Percentiles rank a stretch among this genome's conserved stretches.
Conservation (phyloP, 495 filamentous ascomycete species). For the Neurospora tetrasperma region DNA sequence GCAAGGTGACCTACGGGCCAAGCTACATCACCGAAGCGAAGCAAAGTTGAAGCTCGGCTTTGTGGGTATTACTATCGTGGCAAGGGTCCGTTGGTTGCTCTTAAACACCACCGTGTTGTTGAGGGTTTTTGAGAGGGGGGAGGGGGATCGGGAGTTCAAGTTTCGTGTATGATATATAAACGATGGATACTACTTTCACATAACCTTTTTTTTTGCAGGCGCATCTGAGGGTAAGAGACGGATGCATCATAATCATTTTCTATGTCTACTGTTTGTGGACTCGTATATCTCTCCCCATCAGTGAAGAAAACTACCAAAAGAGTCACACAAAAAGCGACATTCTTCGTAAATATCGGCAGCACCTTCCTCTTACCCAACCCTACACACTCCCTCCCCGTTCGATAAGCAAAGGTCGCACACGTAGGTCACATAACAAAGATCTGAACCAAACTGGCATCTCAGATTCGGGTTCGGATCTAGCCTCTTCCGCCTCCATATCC, state of each 20-base stretch:
- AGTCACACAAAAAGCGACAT: neutral
- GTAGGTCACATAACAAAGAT: too few species aligned
- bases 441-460: too few species aligned
- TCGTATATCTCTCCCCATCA: too few species aligned
- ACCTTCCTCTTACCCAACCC: neutral
- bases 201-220: neutral
- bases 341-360: neutral
- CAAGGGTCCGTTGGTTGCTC: neutral
- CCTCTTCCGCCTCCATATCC: neutral
- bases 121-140: neutral
- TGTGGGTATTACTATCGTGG: neutral
- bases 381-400: neutral
- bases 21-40: neutral
- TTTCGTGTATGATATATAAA: conserved; percentile 1
- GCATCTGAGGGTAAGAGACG: neutral
- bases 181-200: neutral
- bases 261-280: neutral
- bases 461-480: neutral
- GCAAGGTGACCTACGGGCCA: neutral
- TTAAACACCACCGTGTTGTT: neutral
- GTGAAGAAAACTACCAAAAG: too few species aligned
- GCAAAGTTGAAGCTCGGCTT: neutral
- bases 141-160: neutral
- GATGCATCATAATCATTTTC: neutral
- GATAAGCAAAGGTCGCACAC: neutral